Evolutionary conservation across 371 early-diverging fungal species (phyloP), one percentile per base, ranked within the genome.

Genomic region (Basidiobolus meristosporus): DNA sequence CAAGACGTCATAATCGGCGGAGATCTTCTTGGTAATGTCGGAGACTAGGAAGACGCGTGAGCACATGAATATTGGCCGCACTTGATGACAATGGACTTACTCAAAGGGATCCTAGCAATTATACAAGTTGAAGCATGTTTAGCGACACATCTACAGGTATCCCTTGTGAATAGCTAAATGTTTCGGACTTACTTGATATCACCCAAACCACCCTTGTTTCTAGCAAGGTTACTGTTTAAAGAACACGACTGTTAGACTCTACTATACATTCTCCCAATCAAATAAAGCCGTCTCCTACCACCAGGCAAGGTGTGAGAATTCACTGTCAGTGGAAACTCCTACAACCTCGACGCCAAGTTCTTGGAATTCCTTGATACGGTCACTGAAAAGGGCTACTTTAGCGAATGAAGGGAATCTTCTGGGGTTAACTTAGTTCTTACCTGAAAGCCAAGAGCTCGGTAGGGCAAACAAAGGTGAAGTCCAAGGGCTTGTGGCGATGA

Each of bases 401-500:
- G 6, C 15, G 41, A 16, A 16, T 23, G 31, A 45, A 16, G 3
- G 14, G 18, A n/a, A 2, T 30, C 20, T 7, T 31, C 16, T 32
- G n/a, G n/a, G n/a, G n/a, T 20, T 31, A 20, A 9, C 3, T n/a
- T n/a, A n/a, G 21, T 46, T 70, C 66, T 54, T 96, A 88, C 52
- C 73, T 73, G 73, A 90, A 89, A 31, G 85, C 87, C 38, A 79
- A 62, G 57, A 88, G 65, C 64, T 91, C 92, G 47, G 90, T 90
- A 41, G 91, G 91, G 65, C 90, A 89, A 41, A 84, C 88, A 20
- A 47, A 51, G 22, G 51, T 51, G 30, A 46, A 51, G 30, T 51
- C 47, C 16, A 45, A 19, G 15, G 51, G 51, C 20, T 47, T 46
- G 3, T 5, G 26, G 9, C 5, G 9, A 9, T 5, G 26, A 3